Conservation (phyloP, 176 grass and related monocot species). For the Thinopyrum elongatum region DNA sequence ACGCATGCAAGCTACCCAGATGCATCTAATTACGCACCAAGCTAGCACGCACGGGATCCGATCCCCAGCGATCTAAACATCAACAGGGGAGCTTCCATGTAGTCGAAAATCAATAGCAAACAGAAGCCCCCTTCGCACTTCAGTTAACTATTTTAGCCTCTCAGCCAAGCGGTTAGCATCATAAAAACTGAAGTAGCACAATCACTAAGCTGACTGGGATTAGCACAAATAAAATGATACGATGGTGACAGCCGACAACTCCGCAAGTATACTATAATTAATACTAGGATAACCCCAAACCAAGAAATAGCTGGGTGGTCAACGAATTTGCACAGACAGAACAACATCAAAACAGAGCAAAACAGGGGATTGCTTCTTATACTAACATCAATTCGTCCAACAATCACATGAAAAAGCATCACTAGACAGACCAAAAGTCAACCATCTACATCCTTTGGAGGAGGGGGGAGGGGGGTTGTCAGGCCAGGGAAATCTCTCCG, state of each 20-base stretch:
- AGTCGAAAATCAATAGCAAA: background rate
- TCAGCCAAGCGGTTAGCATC: background rate
- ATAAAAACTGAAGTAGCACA: background rate
- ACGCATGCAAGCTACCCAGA: no score
- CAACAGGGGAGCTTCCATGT: background rate
- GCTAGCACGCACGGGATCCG: no score
- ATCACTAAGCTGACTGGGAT: background rate
- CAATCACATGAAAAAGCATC: background rate
- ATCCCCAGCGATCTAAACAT: no score
- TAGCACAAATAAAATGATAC: background rate
- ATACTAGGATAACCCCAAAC: background rate
- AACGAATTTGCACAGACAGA: background rate
- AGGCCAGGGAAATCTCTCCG: conserved; percentile 30
- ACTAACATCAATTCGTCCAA: background rate
- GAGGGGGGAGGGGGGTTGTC: background rate
- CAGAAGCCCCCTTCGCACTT: background rate
- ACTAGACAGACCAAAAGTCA: background rate
- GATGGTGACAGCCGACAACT: background rate
- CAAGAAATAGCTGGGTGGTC: background rate
- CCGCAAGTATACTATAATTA: background rate
- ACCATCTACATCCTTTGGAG: background rate
- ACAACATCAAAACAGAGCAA: background rate
- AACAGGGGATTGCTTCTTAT: background rate
- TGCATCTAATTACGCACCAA: no score
- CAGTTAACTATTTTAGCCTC: background rate